Percentiles rank a stretch among this genome's conserved stretches.
phyloP scores from a whole-genome alignment of 2,329 filamentous ascomycete genomes.

The Hymenoscyphus occultus region DNA sequence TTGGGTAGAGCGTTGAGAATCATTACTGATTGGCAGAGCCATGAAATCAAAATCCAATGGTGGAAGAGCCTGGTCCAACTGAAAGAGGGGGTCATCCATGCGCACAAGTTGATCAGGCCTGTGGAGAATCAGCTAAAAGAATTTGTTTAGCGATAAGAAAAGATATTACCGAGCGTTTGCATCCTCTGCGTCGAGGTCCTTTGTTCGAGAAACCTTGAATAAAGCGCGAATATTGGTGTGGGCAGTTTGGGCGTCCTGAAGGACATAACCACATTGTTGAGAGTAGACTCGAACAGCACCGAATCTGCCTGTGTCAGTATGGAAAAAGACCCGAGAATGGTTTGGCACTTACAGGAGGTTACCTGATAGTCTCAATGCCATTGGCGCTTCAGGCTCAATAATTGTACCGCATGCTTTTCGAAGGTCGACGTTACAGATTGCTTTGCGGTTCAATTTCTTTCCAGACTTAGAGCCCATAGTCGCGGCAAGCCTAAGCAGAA shows the following conservation, averaged over 20 bases:
- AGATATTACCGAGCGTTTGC: slow-evolving; percentile 65
- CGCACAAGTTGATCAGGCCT: slow-evolving; percentile 76
- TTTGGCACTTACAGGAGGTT: slow-evolving; percentile 66
- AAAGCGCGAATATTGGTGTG: slow-evolving; percentile 71
- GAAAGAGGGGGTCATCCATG: slow-evolving; percentile 78
- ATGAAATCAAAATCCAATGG: slow-evolving; percentile 53
- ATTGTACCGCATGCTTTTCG: slow-evolving; percentile 87
- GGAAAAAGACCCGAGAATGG: neutral
- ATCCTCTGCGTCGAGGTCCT: slow-evolving; percentile 66
- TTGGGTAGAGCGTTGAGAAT: slow-evolving; percentile 33
- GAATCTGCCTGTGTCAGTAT: slow-evolving; percentile 48
- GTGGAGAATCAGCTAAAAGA: slow-evolving; percentile 13
- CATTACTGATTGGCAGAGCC: slow-evolving; percentile 27
- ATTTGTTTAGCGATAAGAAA: neutral
- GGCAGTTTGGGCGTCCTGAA: slow-evolving; percentile 74
- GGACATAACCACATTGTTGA: slow-evolving; percentile 83
- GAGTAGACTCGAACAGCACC: slow-evolving; percentile 82
- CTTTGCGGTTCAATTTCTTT: slow-evolving; percentile 76
- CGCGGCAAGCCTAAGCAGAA: slow-evolving; percentile 75
- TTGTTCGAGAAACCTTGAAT: slow-evolving; percentile 54
- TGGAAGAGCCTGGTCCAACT: slow-evolving; percentile 62
- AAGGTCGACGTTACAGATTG: slow-evolving; percentile 85
- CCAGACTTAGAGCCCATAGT: slow-evolving; percentile 76
- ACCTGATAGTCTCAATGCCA: slow-evolving; percentile 86
- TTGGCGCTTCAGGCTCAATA: slow-evolving; percentile 75